Conservation (phyloP, 495 filamentous ascomycete genomes). For the Penicillium cataractarum region DNA sequence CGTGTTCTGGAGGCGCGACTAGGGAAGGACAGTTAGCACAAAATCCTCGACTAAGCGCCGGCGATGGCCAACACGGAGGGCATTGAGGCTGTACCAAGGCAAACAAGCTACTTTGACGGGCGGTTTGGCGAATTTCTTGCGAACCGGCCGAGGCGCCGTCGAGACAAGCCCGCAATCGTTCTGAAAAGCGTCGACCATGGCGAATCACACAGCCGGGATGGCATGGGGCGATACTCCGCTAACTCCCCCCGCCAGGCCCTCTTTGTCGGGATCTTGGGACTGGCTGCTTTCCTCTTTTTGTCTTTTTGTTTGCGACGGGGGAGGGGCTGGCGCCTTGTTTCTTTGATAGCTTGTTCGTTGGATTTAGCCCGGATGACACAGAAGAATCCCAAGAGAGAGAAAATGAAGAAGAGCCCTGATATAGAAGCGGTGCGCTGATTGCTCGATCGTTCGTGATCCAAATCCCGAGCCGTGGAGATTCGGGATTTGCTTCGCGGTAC, state of each 20-base stretch:
- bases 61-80: background rate
- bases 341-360: background rate
- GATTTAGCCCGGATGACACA: background rate
- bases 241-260: slow-evolving; percentile 10
- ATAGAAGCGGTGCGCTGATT: slow-evolving; percentile 33
- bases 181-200: slow-evolving; percentile 33
- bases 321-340: slow-evolving; percentile 1
- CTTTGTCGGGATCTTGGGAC: slow-evolving; percentile 7
- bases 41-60: background rate
- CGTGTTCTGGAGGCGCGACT: slow-evolving; percentile 61
- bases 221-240: slow-evolving; percentile 22
- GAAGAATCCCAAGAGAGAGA: background rate
- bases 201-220: slow-evolving; percentile 29
- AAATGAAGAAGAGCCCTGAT: slow-evolving; percentile 24
- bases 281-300: background rate
- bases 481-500: slow-evolving; percentile 34
- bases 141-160: slow-evolving; percentile 31
- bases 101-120: slow-evolving; percentile 68
- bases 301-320: background rate
- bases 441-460: slow-evolving; percentile 25
- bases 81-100: slow-evolving; percentile 53
- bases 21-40: slow-evolving; percentile 15
- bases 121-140: slow-evolving; percentile 57
- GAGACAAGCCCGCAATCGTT: slow-evolving; percentile 22
- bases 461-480: slow-evolving; percentile 37